A percentile compares a stretch with the other conserved stretches of the same genome.
Conservation (phyloP, 2,329 filamentous ascomycete genomes). For the Ilyonectria destructans region DNA sequence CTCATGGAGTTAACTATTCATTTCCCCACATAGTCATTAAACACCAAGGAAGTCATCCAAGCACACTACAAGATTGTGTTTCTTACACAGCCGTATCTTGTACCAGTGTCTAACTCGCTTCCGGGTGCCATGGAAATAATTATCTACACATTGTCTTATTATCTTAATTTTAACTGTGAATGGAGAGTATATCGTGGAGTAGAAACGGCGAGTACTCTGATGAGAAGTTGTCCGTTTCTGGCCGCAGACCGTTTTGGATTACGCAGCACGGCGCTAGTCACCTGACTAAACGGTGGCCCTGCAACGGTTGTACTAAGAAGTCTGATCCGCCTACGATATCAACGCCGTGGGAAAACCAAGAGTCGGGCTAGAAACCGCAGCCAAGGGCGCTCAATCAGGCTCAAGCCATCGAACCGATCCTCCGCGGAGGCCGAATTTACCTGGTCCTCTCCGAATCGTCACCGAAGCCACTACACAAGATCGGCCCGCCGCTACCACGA, state of each 20-base stretch:
- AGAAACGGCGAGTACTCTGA: too few relatives aligned
- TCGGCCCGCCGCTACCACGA: constrained; percentile 18
- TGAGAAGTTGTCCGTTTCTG: neutral
- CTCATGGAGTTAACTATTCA: too few relatives aligned
- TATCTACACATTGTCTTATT: too few relatives aligned
- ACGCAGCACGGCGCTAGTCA: constrained; percentile 10
- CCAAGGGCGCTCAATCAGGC: constrained; percentile 19
- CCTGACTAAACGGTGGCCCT: constrained; percentile 27
- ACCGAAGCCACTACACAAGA: constrained; percentile 5
- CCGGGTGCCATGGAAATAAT: too few relatives aligned
- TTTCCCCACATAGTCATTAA: too few relatives aligned
- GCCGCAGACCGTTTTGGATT: neutral
- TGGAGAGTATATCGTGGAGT: too few relatives aligned
- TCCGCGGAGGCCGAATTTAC: constrained; percentile 18
- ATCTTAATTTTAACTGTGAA: too few relatives aligned
- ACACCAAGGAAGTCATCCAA: too few relatives aligned
- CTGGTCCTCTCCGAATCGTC: neutral
- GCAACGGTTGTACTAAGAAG: constrained; percentile 10
- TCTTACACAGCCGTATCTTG: too few relatives aligned
- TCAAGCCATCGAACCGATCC: constrained; percentile 11
- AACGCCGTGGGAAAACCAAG: constrained; percentile 8
- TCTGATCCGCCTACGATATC: constrained; percentile 2
- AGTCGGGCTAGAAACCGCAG: constrained; percentile 7
- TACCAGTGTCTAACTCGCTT: too few relatives aligned
- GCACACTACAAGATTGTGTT: too few relatives aligned